phyloP scores from a whole-genome alignment of 2,329 filamentous ascomycete species.

The Xylaria sp. region DNA sequence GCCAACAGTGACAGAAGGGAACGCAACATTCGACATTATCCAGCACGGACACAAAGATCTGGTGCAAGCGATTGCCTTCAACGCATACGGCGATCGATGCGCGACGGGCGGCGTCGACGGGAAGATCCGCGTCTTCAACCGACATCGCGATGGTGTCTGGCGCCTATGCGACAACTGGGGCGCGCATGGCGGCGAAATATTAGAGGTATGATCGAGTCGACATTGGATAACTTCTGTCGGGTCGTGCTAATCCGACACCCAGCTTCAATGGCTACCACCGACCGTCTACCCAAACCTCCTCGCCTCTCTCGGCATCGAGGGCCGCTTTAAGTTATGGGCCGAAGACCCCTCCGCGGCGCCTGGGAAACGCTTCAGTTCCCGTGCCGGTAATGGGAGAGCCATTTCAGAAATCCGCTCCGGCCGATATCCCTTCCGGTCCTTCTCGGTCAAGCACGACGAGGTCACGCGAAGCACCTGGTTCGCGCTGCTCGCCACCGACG shows the following conservation, averaged over 20 bases:
- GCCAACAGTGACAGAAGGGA: constrained; percentile 51
- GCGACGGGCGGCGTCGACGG: constrained; percentile 93
- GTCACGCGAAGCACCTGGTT: constrained; percentile 85
- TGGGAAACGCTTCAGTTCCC: constrained; percentile 83
- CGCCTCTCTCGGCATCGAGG: constrained; percentile 88
- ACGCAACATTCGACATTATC: constrained; percentile 68
- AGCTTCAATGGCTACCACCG: constrained; percentile 94
- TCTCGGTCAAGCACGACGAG: constrained; percentile 86
- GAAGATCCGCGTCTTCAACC: constrained; percentile 90
- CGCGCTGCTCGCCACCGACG: constrained; percentile 85
- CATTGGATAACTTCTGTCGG: neutral
- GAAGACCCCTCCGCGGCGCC: constrained; percentile 86
- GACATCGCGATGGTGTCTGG: constrained; percentile 82
- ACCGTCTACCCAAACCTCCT: constrained; percentile 88
- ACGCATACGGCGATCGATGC: constrained; percentile 91
- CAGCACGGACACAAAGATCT: constrained; percentile 82
- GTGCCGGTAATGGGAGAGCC: constrained; percentile 56
- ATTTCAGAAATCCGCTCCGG: constrained; percentile 68
- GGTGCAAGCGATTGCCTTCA: constrained; percentile 88
- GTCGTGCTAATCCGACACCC: constrained; percentile 40
- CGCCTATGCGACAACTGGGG: constrained; percentile 86
- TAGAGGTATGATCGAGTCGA: constrained; percentile 71
- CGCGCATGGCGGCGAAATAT: constrained; percentile 89
- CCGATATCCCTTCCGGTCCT: constrained; percentile 78
- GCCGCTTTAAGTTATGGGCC: constrained; percentile 91